Percentiles rank a stretch among this genome's conserved stretches.
Conservation (phyloP, 352 stramenopile genomes). For the Phytopythium montanum region DNA sequence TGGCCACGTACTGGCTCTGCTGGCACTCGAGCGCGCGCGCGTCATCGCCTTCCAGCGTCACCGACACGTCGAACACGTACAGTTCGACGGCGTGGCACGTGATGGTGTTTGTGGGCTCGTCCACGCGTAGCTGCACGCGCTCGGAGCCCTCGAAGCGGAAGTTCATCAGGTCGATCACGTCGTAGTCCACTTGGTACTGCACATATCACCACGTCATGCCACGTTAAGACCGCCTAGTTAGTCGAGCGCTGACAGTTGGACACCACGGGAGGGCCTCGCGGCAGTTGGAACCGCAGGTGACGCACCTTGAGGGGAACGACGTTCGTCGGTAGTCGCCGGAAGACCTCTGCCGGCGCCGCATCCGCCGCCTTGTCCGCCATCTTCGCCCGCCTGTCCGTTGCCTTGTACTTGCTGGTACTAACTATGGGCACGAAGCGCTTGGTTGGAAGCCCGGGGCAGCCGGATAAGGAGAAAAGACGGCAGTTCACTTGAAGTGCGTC, state of each 20-base stretch:
- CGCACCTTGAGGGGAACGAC: conserved; percentile 56
- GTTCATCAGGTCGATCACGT: conserved; percentile 73
- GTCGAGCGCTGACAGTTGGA: not conserved
- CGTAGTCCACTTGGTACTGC: conserved; percentile 73
- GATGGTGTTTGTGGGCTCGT: conserved; percentile 69
- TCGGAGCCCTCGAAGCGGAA: conserved; percentile 75
- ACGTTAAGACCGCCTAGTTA: not conserved
- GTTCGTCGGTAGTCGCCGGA: conserved; percentile 53
- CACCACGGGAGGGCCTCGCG: not conserved
- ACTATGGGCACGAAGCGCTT: too few relatives aligned
- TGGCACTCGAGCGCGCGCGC: conserved; percentile 28
- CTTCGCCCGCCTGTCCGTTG: conserved; percentile 8
- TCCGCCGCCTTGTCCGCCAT: conserved; percentile 9
- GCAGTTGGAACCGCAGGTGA: not conserved
- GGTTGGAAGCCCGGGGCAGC: too few relatives aligned
- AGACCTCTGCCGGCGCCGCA: conserved; percentile 19
- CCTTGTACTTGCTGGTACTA: too few relatives aligned
- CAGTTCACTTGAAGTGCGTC: conserved; percentile 9
- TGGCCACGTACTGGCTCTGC: conserved; percentile 42
- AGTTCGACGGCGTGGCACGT: conserved; percentile 95
- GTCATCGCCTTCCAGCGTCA: conserved; percentile 36
- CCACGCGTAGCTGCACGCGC: conserved; percentile 45
- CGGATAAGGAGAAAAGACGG: not conserved
- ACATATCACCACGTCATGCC: too few relatives aligned
- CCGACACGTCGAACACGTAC: conserved; percentile 69